Evolutionary conservation across 768 basidiomycete species (phyloP).

Genomic region (Trametes elegans): DNA sequence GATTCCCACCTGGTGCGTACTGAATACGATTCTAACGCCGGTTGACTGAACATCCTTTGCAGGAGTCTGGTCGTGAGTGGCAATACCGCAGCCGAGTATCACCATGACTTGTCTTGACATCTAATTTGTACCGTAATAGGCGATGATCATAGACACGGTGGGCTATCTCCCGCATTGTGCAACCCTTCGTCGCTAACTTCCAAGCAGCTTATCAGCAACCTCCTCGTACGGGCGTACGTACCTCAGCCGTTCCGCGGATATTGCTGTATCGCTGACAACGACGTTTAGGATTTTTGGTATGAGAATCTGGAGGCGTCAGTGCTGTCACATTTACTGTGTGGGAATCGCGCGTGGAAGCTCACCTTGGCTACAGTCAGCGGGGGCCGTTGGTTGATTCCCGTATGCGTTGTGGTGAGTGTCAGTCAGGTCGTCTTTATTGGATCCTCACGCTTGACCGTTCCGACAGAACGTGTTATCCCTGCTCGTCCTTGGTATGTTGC

Average conservation of each 20-base stretch:
- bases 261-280: not conserved
- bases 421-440: not conserved
- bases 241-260: too few relatives aligned
- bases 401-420: constrained; percentile 13
- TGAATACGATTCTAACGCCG: not conserved
- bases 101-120: too few relatives aligned
- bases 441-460: not conserved
- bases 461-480: not conserved
- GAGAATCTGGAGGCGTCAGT: constrained; percentile 17
- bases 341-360: not conserved
- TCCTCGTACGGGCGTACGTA: constrained; percentile 19
- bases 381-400: constrained; percentile 3
- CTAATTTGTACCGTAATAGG: too few relatives aligned
- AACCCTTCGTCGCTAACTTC: too few relatives aligned
- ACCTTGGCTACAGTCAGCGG: constrained; percentile 5
- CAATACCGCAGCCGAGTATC: too few relatives aligned
- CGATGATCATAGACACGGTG: constrained; percentile 4
- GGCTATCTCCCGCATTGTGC: too few relatives aligned
- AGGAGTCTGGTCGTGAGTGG: too few relatives aligned
- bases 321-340: not conserved
- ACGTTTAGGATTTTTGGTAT: constrained; percentile 14
- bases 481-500: constrained; percentile 1
- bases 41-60: too few relatives aligned
- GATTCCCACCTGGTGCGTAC: constrained; percentile 1
- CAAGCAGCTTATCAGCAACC: constrained; percentile 20